phyloP scores from a whole-genome alignment of 805 yeast genomes.

The Maudiozyma barnettii region DNA sequence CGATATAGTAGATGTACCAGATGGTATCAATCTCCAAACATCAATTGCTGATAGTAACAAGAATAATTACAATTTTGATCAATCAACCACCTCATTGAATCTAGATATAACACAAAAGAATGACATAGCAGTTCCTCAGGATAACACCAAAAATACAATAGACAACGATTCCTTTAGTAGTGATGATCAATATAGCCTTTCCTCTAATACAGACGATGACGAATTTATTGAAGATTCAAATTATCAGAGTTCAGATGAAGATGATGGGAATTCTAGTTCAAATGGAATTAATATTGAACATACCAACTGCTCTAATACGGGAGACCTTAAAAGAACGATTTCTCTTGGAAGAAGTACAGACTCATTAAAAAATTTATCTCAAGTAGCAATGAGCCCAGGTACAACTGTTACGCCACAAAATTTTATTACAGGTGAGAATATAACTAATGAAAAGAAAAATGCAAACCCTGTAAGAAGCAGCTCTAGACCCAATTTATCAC shows the following conservation, averaged over 20 bases:
- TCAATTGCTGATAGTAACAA: conserved; percentile 23
- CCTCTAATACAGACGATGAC: conserved; percentile 14
- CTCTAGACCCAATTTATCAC: conserved; percentile 6
- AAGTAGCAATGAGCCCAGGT: conserved; percentile 11
- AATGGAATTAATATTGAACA: conserved; percentile 5
- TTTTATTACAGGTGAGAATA: conserved; percentile 25
- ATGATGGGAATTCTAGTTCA: conserved; percentile 9
- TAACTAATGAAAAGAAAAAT: conserved; percentile 6
- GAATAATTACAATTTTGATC: conserved; percentile 9
- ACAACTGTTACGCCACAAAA: conserved; percentile 15
- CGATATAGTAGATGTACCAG: conserved; percentile 30
- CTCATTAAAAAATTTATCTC: conserved; percentile 22
- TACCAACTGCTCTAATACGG: conserved; percentile 10
- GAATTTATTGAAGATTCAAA: conserved; percentile 21
- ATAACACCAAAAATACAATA: neutral
- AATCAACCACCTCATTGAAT: neutral
- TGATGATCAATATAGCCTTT: conserved; percentile 9
- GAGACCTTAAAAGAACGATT: conserved; percentile 18
- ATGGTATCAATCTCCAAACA: conserved; percentile 26
- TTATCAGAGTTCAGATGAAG: conserved; percentile 17
- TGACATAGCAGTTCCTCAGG: neutral
- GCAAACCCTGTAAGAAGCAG: conserved; percentile 2
- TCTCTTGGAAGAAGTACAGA: conserved; percentile 23
- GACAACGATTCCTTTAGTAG: conserved; percentile 2
- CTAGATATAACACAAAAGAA: neutral